These are phyloP conservation scores for Dentipellis fragilis DNA, from an alignment of 768 basidiomycete genomes.

Conservation along the genomic window DNA sequence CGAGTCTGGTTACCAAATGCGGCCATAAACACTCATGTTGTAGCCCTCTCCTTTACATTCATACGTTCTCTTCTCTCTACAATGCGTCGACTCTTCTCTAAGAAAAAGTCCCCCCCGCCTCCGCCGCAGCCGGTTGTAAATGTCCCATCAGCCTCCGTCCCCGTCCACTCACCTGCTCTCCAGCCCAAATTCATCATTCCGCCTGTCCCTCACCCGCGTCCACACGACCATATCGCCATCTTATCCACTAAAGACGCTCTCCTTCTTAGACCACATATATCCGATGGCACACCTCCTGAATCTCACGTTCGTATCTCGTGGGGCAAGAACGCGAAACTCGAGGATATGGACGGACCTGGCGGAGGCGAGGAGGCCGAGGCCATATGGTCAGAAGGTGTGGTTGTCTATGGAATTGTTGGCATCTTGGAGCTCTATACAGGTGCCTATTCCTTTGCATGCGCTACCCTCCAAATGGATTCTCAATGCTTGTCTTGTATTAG, in stretches of 20 bases:
- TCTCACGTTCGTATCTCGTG: constrained; percentile 46
- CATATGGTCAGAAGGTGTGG: constrained; percentile 46
- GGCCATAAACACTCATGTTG: too few relatives aligned
- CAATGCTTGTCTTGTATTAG: constrained; percentile 25
- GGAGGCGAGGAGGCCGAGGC: constrained; percentile 23
- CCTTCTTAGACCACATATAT: constrained; percentile 49
- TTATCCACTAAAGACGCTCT: constrained; percentile 51
- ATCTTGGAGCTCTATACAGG: constrained; percentile 64
- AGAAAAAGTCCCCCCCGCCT: constrained; percentile 4
- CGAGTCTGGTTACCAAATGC: too few relatives aligned
- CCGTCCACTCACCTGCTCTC: constrained; percentile 24
- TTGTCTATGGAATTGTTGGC: constrained; percentile 72
- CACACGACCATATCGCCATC: constrained; percentile 59
- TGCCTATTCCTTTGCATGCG: constrained; percentile 24
- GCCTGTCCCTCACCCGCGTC: constrained; percentile 65
- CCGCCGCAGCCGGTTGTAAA: neutral
- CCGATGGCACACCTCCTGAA: constrained; percentile 20
- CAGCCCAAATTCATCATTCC: constrained; percentile 58
- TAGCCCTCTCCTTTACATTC: too few relatives aligned
- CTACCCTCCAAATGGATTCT: neutral
- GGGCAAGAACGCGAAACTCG: constrained; percentile 46
- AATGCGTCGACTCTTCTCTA: constrained; percentile 14
- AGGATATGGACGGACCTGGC: constrained; percentile 30
- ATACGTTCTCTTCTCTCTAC: neutral
- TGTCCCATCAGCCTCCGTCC: constrained; percentile 1